phyloP scores from a whole-genome alignment of 2,329 filamentous ascomycete genomes.

The Zymoseptoria passerinii region DNA sequence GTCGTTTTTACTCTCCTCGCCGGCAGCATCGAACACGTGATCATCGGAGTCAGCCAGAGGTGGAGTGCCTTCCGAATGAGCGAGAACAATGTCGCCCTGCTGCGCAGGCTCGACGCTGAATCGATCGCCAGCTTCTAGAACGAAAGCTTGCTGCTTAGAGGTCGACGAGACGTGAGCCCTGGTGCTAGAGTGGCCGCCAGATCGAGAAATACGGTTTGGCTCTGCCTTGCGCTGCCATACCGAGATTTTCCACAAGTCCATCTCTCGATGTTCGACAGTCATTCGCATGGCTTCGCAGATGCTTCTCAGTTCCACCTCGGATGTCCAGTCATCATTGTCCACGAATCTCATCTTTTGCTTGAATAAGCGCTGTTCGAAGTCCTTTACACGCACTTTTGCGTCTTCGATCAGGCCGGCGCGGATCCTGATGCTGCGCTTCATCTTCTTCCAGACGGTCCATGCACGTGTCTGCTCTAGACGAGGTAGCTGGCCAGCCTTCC shows the following conservation, averaged over 20 bases:
- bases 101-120: constrained; percentile 20
- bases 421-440: constrained; percentile 37
- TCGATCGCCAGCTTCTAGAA: constrained; percentile 15
- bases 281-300: constrained; percentile 55
- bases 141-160: background rate
- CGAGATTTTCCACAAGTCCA: constrained; percentile 41
- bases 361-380: constrained; percentile 46
- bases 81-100: background rate
- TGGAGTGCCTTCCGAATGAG: background rate
- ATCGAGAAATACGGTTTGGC: constrained; percentile 19
- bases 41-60: background rate
- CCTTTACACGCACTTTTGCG: constrained; percentile 37
- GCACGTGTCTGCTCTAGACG: constrained; percentile 50
- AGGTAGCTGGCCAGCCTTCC: constrained; percentile 52
- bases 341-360: constrained; percentile 49
- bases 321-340: constrained; percentile 43
- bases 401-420: constrained; percentile 37
- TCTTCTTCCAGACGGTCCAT: constrained; percentile 52
- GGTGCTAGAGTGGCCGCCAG: constrained; percentile 5
- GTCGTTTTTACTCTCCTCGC: background rate
- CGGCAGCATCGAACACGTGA: background rate
- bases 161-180: background rate
- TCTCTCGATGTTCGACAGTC: constrained; percentile 54
- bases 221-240: constrained; percentile 30
- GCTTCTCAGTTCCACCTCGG: constrained; percentile 43